These are phyloP conservation scores for Polytrichum commune DNA, from an alignment of 225 moss, liverwort and hornwort species.

Conservation along the genomic window DNA sequence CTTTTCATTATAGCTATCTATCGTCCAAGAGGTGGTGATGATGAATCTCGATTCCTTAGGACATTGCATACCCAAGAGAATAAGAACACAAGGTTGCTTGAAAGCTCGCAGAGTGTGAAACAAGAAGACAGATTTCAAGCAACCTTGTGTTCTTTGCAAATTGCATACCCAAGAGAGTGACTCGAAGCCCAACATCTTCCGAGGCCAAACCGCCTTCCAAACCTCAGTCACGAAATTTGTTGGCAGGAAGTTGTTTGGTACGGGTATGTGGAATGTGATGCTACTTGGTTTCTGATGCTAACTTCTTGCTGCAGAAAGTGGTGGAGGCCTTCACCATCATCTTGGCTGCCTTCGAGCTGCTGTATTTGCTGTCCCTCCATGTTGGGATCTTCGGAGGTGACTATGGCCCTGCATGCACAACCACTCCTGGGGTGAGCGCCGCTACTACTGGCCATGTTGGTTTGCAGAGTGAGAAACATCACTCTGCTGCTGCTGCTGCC, in stretches of 20 bases:
- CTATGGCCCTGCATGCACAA: constrained; percentile 29
- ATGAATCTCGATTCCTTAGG: no score
- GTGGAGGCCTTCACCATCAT: constrained; percentile 42
- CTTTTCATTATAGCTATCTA: no score
- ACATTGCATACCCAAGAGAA: no score
- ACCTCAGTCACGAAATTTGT: not conserved
- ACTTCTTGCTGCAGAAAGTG: constrained; percentile 31
- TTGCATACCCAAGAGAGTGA: no score
- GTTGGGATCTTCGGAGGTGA: constrained; percentile 41
- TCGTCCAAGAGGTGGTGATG: no score
- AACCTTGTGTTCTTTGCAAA: not conserved
- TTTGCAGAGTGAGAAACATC: constrained; percentile 46
- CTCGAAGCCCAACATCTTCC: no score
- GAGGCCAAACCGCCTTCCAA: no score
- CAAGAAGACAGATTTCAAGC: no score
- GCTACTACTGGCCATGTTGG: constrained; percentile 26
- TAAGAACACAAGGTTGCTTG: no score
- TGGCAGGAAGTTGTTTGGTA: not conserved
- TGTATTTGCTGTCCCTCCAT: constrained; percentile 51
- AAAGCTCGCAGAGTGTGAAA: no score
- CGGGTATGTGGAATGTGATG: not conserved
- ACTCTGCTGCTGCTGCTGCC: constrained; percentile 44
- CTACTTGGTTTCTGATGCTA: not conserved
- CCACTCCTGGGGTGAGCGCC: constrained; percentile 10
- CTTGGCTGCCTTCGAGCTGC: constrained; percentile 37